Conservation (phyloP, 106 monocot species). For the Dactylorhiza incarnata region DNA sequence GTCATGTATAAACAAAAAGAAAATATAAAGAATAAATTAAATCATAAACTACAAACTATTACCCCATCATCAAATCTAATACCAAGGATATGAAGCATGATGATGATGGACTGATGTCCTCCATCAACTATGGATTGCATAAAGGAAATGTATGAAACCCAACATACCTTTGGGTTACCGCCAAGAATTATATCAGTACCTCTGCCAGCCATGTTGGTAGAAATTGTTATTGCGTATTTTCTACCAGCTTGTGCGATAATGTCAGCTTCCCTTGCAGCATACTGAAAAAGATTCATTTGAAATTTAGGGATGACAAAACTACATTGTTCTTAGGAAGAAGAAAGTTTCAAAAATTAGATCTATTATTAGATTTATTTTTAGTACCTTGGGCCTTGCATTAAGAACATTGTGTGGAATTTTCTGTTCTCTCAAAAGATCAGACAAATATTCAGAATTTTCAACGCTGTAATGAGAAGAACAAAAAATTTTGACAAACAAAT, state of each 20-base stretch:
- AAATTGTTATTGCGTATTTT: conserved; percentile 96
- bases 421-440: conserved; percentile 59
- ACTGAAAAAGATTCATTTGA: conserved; percentile 37
- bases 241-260: conserved; percentile 94
- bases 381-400: conserved; percentile 95
- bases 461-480: conserved; percentile 47
- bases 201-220: conserved; percentile 99
- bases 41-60: background rate
- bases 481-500: background rate
- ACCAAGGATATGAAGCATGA: too few species aligned
- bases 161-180: conserved; percentile 83
- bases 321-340: background rate
- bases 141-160: background rate
- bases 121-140: background rate
- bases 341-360: background rate
- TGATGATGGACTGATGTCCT: too few species aligned
- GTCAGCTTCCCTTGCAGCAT: conserved; percentile 98
- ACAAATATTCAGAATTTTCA: conserved; percentile 93
- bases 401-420: conserved; percentile 96
- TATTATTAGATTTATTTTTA: background rate
- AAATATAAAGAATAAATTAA: too few species aligned
- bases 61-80: too few species aligned
- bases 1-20: too few species aligned
- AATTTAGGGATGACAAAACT: background rate
- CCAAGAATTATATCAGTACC: conserved; percentile 99